Percentiles rank a stretch among this genome's conserved stretches.
These are phyloP conservation scores for Boletus pseudopeckii DNA, from an alignment of 768 basidiomycete genomes.

Conservation along the genomic window DNA sequence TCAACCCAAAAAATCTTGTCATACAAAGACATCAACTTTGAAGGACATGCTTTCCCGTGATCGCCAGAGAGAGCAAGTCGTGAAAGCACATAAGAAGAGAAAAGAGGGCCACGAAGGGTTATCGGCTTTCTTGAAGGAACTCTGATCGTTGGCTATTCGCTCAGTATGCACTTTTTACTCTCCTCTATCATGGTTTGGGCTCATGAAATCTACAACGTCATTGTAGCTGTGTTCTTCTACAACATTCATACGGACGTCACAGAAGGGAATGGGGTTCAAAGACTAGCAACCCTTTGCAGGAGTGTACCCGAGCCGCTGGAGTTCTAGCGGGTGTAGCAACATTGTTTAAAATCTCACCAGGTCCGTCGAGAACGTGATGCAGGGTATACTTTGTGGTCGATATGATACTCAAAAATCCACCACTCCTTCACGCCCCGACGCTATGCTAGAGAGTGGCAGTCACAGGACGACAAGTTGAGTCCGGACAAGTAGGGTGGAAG, in stretches of 20 bases:
- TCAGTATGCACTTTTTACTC: neutral
- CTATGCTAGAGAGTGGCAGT: neutral
- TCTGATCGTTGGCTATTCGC: constrained; percentile 4
- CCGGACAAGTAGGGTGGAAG: too few species aligned
- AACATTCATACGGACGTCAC: too few species aligned
- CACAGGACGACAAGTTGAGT: too few species aligned
- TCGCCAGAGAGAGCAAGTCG: constrained; percentile 41
- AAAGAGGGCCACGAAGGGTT: constrained; percentile 38
- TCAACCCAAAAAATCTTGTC: constrained; percentile 45
- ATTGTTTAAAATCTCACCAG: neutral
- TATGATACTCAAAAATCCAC: neutral
- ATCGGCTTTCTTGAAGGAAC: constrained; percentile 44
- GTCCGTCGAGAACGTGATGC: neutral
- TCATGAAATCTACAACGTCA: neutral
- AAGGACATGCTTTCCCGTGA: constrained; percentile 65
- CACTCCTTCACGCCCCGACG: neutral
- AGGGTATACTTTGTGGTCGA: neutral
- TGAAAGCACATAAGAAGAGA: constrained; percentile 17
- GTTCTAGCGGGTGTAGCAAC: neutral
- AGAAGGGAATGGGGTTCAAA: neutral
- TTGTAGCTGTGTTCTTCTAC: neutral
- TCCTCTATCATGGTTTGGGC: neutral
- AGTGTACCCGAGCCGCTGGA: neutral
- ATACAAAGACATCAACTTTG: constrained; percentile 42
- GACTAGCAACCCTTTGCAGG: neutral